Percentiles rank a stretch among this genome's conserved stretches.
Conservation (phyloP, 106 monocot species). For the Apostasia ramifera region DNA sequence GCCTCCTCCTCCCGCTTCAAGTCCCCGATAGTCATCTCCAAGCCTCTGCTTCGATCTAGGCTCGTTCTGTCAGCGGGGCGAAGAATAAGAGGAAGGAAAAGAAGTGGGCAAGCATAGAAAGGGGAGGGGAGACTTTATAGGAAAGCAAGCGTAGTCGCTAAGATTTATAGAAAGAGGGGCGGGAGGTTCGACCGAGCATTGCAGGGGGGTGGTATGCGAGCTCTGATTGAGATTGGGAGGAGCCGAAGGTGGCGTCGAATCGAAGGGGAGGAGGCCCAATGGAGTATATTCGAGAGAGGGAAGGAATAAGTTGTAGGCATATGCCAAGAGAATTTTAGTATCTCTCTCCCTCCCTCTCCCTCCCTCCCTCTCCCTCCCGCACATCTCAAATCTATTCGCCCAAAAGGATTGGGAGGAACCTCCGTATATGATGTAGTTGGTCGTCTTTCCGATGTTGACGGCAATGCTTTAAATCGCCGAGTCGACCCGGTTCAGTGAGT, state of each 20-base stretch:
- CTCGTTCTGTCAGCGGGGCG: no score
- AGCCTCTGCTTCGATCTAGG: background rate
- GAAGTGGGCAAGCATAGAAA: background rate
- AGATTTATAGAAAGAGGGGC: background rate
- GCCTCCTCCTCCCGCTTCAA: slow-evolving; percentile 4
- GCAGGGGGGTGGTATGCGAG: background rate
- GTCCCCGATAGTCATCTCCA: slow-evolving; percentile 6
- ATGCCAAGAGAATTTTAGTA: background rate
- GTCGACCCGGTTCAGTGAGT: no score
- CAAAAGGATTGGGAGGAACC: no score
- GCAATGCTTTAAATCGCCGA: no score
- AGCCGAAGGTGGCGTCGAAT: background rate
- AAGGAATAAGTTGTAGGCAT: background rate
- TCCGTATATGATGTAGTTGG: no score
- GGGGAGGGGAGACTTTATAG: no score
- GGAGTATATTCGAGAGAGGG: background rate
- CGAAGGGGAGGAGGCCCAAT: background rate
- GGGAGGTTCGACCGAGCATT: background rate
- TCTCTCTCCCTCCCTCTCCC: background rate
- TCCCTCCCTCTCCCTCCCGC: no score
- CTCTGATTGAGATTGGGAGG: background rate
- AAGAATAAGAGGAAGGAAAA: background rate
- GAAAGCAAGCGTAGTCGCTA: background rate
- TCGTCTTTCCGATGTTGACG: no score
- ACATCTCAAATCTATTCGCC: no score